Evolutionary conservation across 176 grass and related monocot genomes (phyloP), one percentile per base, ranked within the genome.

Genomic region (Rhipidocladum racemiflorum): DNA sequence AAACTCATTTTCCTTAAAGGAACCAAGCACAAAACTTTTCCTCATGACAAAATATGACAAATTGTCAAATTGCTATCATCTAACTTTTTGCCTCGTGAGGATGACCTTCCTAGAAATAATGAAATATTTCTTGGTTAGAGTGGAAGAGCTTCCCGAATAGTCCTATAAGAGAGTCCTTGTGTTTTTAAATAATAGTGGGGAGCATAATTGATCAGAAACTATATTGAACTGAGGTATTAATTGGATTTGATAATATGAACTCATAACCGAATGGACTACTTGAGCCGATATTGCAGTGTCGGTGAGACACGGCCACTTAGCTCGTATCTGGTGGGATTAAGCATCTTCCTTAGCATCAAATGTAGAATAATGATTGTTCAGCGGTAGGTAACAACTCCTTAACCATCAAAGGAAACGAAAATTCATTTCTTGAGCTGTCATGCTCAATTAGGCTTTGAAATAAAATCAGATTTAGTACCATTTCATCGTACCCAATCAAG

Each of bases 261-360:
- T 20, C 53, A 20, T 4, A 49, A 15, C 77, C 16, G 60, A 36
- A 74, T 46, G 59, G 10, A 50, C 48, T 59, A 24, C 40, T 59
- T 66, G 20, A 59, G 14, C 65, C 78, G 78, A 86, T 73, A 86
- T 79, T 66, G 74, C 66, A 74, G 88, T 90, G 88, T 90, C 88
- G 88, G 88, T 86, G 79, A 78, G 79, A 20, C 17, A 20, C 17
- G 48, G 32, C 79, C 39, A 86, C 57, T 86, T 90, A 73, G 79
- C 62, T 40, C 57, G 79, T 86, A 78, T 86, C 78, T 83, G 79
- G 29, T 86, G 83, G 66, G 59, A 74, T 78, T 78, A 83, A 83
- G 88, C 84, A 86, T 90, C 83, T 78, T 68, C 17, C 30, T 23
- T 9, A 68, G 73, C 66, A 78, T 67, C 65, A 82, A 63, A 45